Evolutionary conservation across 73 alveolate genomes (phyloP).

Genomic region (Breviolum minutum): DNA sequence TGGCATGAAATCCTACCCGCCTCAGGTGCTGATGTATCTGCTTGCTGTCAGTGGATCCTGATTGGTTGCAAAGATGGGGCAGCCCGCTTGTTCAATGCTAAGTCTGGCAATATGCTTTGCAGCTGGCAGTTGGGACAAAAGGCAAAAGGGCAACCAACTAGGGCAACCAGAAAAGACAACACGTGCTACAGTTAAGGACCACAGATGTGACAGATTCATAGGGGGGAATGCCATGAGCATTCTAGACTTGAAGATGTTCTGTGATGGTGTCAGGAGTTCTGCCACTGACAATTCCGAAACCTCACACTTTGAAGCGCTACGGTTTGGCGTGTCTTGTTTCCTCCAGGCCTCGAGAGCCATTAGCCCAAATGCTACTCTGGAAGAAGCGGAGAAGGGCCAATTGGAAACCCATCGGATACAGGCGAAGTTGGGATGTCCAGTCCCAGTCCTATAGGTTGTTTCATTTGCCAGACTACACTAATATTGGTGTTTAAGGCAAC

Average conservation of each 20-base stretch:
- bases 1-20: too few species aligned
- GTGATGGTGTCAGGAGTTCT: too few species aligned
- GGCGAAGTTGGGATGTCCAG: background rate
- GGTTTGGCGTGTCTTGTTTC: background rate
- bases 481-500: too few species aligned
- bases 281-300: too few species aligned
- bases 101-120: slow-evolving; percentile 42
- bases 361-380: slow-evolving; percentile 39
- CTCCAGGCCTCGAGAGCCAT: background rate
- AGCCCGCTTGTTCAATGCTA: slow-evolving; percentile 40
- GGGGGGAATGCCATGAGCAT: too few species aligned
- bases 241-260: too few species aligned
- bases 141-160: background rate
- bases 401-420: slow-evolving; percentile 53
- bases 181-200: too few species aligned
- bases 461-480: too few species aligned
- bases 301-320: too few species aligned
- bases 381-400: slow-evolving; percentile 41
- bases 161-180: too few species aligned
- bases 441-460: too few species aligned
- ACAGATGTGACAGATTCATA: too few species aligned
- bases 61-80: slow-evolving; percentile 55
- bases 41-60: slow-evolving; percentile 66
- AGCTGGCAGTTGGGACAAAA: slow-evolving; percentile 78
- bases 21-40: slow-evolving; percentile 60